These are phyloP conservation scores for Lyophyllum decastes DNA, from an alignment of 768 basidiomycete genomes.

Conservation along the genomic window DNA sequence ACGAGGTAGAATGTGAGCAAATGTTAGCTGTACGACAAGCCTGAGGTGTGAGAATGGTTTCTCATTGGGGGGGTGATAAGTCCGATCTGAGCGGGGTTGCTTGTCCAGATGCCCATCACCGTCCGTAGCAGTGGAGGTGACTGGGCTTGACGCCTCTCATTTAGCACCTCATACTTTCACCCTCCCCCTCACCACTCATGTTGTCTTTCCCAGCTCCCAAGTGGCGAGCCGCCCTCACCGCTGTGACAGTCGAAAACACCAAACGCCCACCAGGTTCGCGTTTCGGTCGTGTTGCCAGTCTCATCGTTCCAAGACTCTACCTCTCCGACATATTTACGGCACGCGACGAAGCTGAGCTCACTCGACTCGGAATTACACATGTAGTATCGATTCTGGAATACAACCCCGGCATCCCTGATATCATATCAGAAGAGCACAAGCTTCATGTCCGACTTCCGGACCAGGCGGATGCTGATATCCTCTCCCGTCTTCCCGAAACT, in stretches of 20 bases:
- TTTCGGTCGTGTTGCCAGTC: conserved; percentile 30
- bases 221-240: conserved; percentile 21
- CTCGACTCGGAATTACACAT: conserved; percentile 69
- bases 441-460: conserved; percentile 52
- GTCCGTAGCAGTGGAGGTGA: neutral
- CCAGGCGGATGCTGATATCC: conserved; percentile 28
- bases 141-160: neutral
- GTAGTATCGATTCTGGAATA: conserved; percentile 65
- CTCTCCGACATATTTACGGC: conserved; percentile 66
- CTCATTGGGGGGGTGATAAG: neutral
- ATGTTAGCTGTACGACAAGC: no score
- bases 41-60: no score
- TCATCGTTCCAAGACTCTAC: conserved; percentile 52
- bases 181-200: conserved; percentile 18
- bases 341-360: conserved; percentile 45
- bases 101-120: no score
- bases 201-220: conserved; percentile 33
- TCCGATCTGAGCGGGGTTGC: neutral
- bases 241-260: conserved; percentile 16
- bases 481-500: conserved; percentile 34
- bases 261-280: conserved; percentile 9
- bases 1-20: neutral
- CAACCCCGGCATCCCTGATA: conserved; percentile 43
- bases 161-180: neutral
- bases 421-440: conserved; percentile 39